These are phyloP conservation scores for Gonapodya prolifera DNA, from an alignment of 192 early-diverging fungal genomes.

Conservation along the genomic window DNA sequence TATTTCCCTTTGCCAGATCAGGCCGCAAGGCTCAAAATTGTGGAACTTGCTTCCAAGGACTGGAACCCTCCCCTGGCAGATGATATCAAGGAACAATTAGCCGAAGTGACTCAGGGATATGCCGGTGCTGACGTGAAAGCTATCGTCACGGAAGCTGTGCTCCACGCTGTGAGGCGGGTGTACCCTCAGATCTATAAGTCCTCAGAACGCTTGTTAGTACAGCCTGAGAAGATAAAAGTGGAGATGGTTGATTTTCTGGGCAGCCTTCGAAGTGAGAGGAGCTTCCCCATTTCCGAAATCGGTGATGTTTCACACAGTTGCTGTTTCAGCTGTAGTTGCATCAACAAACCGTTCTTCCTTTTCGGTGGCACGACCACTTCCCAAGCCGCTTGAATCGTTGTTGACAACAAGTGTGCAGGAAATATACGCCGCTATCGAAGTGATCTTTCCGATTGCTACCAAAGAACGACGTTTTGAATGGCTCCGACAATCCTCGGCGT, in stretches of 20 bases:
- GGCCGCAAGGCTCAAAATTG: conserved; percentile 45
- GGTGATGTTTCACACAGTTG: not conserved
- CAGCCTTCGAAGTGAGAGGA: conserved; percentile 5
- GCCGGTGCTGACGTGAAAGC: conserved; percentile 58
- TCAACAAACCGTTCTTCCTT: conserved; percentile 28
- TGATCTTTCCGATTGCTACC: not conserved
- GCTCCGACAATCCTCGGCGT: not conserved
- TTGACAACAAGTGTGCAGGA: conserved; percentile 15
- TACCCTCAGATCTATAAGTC: conserved; percentile 59
- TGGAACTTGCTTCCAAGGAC: conserved; percentile 38
- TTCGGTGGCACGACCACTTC: conserved; percentile 26
- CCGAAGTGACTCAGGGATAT: conserved; percentile 42
- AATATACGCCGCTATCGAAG: conserved; percentile 11
- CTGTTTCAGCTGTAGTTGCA: conserved; percentile 21
- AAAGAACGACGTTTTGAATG: not conserved
- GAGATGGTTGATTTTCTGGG: conserved; percentile 37
- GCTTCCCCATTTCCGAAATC: not conserved
- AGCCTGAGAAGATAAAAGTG: conserved; percentile 33
- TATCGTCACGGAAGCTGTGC: conserved; percentile 57
- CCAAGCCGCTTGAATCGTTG: conserved; percentile 21
- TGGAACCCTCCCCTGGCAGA: conserved; percentile 39
- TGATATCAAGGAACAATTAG: conserved; percentile 31
- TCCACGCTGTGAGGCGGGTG: conserved; percentile 48
- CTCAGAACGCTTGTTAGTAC: conserved; percentile 33
- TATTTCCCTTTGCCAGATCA: conserved; percentile 50